These are phyloP conservation scores for Cladosporium sphaerospermum DNA, from an alignment of 2,329 filamentous ascomycete species.

Conservation along the genomic window DNA sequence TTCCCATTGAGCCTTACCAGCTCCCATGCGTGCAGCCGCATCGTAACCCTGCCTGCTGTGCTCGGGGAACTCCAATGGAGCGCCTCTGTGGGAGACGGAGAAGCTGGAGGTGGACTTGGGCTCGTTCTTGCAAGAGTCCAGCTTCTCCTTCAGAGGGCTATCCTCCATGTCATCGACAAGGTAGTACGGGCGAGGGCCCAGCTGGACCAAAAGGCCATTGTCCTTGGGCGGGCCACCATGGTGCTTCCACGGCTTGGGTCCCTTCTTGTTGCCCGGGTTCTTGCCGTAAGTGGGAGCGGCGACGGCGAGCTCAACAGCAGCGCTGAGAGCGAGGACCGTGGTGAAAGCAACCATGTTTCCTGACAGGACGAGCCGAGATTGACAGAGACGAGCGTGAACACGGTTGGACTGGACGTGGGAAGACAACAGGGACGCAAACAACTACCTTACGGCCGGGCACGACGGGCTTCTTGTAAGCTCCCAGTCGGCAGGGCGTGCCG, in stretches of 20 bases:
- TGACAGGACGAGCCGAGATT: background rate
- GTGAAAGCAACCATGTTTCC: slow-evolving; percentile 4
- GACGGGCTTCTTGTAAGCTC: slow-evolving; percentile 5
- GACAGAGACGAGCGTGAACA: background rate
- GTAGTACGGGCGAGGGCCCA: slow-evolving; percentile 60
- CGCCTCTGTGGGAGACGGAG: slow-evolving; percentile 57
- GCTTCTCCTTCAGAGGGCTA: slow-evolving; percentile 52
- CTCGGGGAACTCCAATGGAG: slow-evolving; percentile 58
- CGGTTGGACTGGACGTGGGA: background rate
- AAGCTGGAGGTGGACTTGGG: slow-evolving; percentile 48
- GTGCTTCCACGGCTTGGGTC: slow-evolving; percentile 3
- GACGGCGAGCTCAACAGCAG: slow-evolving; percentile 7
- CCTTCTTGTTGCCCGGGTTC: background rate
- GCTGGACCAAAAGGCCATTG: slow-evolving; percentile 39
- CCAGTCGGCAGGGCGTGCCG: background rate
- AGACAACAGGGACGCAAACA: background rate
- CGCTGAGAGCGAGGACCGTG: slow-evolving; percentile 2
- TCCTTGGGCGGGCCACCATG: slow-evolving; percentile 14
- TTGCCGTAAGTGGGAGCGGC: slow-evolving; percentile 5
- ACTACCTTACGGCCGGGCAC: background rate
- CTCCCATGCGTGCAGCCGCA: slow-evolving; percentile 61
- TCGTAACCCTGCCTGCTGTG: slow-evolving; percentile 54
- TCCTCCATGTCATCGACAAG: slow-evolving; percentile 58
- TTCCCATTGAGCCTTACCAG: slow-evolving; percentile 35
- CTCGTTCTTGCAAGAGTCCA: slow-evolving; percentile 53